Conservation (phyloP, 1,284 basidiomycete species). For the Cerioporus squamosus region DNA sequence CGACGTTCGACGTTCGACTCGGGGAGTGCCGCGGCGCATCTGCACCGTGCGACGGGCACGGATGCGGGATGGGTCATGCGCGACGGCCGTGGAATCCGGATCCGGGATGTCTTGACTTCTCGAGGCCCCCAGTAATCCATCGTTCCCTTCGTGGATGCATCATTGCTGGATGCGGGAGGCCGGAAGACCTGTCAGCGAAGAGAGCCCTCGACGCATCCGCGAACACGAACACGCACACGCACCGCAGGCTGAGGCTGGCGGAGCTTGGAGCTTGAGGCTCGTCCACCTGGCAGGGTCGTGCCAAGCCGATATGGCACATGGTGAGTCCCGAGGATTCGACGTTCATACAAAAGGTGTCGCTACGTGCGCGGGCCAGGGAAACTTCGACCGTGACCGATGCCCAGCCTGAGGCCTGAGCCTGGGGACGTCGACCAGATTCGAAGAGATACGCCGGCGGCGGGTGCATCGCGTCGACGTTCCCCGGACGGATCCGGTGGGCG, state of each 20-base stretch:
- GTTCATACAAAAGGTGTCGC: not conserved
- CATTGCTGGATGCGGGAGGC: too few species aligned
- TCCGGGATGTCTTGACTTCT: not conserved
- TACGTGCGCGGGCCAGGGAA: not conserved
- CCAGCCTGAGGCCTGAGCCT: not conserved
- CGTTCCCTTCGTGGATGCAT: too few species aligned
- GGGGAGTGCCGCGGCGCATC: too few species aligned
- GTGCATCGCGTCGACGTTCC: too few species aligned
- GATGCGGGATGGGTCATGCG: slow-evolving; percentile 5
- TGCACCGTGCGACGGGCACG: slow-evolving; percentile 8
- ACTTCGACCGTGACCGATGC: not conserved
- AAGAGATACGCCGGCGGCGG: too few species aligned
- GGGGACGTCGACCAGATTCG: too few species aligned
- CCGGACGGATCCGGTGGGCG: too few species aligned
- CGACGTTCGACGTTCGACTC: too few species aligned
- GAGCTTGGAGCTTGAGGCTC: not conserved
- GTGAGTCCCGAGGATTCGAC: not conserved
- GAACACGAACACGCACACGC: slow-evolving; percentile 8
- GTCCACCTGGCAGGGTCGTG: not conserved
- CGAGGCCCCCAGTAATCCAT: not conserved
- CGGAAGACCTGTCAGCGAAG: slow-evolving; percentile 7
- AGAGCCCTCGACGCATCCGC: slow-evolving; percentile 23
- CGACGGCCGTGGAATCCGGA: slow-evolving; percentile 13
- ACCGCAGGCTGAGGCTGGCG: not conserved
- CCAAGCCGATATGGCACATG: not conserved